phyloP scores from a whole-genome alignment of 352 stramenopile species.

The Achlya hypogyna region DNA sequence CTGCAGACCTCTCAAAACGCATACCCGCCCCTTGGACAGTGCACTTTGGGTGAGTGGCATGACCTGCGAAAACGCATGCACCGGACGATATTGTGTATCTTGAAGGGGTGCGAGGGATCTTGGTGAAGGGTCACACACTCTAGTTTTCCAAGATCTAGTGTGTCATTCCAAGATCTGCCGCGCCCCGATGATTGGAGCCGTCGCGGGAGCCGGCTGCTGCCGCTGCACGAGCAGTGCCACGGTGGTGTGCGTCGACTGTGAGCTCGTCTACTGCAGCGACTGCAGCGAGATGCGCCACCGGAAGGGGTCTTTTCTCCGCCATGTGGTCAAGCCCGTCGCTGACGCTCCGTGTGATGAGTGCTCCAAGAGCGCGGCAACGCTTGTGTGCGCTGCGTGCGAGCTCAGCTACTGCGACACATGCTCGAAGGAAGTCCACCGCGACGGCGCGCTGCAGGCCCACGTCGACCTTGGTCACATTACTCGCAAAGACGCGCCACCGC shows the following conservation, averaged over 20 bases:
- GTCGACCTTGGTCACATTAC: not conserved
- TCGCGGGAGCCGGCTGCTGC: conserved; percentile 18
- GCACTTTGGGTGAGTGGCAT: too few species aligned
- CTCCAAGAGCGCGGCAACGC: conserved; percentile 17
- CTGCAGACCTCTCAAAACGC: not conserved
- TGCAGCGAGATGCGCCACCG: conserved; percentile 28
- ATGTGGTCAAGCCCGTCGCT: conserved; percentile 20
- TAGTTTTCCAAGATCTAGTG: not conserved
- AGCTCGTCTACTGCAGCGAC: conserved; percentile 28
- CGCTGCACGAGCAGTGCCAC: conserved; percentile 22
- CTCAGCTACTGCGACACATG: conserved; percentile 39
- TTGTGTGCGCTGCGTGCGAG: conserved; percentile 39
- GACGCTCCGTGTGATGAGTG: conserved; percentile 42
- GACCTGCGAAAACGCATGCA: not conserved
- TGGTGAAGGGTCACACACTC: not conserved
- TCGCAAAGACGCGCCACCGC: not conserved
- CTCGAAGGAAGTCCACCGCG: conserved; percentile 29
- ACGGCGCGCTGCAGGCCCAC: conserved; percentile 37
- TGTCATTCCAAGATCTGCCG: conserved; percentile 9
- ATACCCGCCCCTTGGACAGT: not conserved
- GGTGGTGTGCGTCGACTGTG: conserved; percentile 27
- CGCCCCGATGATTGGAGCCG: conserved; percentile 1
- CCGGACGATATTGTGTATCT: not conserved
- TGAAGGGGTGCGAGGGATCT: not conserved
- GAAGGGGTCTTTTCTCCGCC: conserved; percentile 32